Evolutionary conservation across 176 grass and related monocot species (phyloP).

Genomic region (Carex parvula): DNA sequence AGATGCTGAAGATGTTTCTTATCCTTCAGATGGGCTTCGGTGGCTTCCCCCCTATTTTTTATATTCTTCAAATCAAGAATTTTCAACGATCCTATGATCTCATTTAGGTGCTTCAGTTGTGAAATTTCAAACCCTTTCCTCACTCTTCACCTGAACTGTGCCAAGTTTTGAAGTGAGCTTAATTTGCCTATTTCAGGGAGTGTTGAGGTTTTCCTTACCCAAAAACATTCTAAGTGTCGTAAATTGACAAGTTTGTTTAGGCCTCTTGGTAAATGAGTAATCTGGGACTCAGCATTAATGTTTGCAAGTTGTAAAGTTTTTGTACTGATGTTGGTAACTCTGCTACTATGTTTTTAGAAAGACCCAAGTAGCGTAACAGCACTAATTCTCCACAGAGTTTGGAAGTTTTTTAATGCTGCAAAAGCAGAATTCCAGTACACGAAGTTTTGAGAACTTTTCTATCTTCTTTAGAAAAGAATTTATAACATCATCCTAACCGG

Average conservation of each 20-base stretch:
- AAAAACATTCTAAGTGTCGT: not conserved
- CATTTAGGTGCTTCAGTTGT: too few species aligned
- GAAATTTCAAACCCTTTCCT: too few species aligned
- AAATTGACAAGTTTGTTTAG: constrained; percentile 2
- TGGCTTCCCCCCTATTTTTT: too few species aligned
- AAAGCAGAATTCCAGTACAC: not conserved
- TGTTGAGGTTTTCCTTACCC: too few species aligned
- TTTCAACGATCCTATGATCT: too few species aligned
- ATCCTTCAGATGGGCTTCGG: too few species aligned
- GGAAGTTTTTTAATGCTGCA: not conserved
- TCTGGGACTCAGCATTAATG: not conserved
- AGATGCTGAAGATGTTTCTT: too few species aligned
- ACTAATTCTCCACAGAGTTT: constrained; percentile 9
- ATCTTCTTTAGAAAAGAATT: not conserved
- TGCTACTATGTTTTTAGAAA: not conserved
- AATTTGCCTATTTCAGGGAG: not conserved
- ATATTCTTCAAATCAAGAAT: too few species aligned
- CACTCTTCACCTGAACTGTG: not conserved
- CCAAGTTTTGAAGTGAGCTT: not conserved
- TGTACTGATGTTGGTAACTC: constrained; percentile 1
- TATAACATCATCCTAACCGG: not conserved
- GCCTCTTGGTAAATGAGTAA: not conserved
- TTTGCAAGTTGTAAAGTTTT: constrained; percentile 12
- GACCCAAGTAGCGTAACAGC: not conserved
- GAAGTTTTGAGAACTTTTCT: not conserved